These are phyloP conservation scores for Ascochyta koolunga DNA, from an alignment of 2,329 filamentous ascomycete genomes.

Conservation along the genomic window DNA sequence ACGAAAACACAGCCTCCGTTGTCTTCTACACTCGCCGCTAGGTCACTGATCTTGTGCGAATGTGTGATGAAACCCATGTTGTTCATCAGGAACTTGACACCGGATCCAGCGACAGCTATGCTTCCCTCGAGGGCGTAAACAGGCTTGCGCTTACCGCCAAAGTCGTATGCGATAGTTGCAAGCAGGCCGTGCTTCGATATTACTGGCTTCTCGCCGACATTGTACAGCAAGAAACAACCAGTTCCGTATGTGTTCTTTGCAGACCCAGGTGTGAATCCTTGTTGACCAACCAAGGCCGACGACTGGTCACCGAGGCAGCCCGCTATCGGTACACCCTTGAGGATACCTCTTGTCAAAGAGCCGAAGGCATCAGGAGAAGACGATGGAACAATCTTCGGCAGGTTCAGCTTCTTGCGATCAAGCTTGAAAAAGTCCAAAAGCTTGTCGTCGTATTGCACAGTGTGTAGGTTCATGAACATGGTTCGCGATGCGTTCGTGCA, in stretches of 20 bases:
- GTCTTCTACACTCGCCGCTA: constrained; percentile 70
- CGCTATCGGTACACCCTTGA: constrained; percentile 76
- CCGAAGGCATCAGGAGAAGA: constrained; percentile 78
- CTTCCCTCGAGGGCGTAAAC: constrained; percentile 85
- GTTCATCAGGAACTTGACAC: constrained; percentile 72
- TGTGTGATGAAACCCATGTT: constrained; percentile 68
- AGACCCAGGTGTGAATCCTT: constrained; percentile 78
- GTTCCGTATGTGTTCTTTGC: constrained; percentile 94
- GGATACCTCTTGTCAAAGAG: constrained; percentile 65
- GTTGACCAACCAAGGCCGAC: constrained; percentile 82
- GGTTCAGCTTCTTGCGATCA: constrained; percentile 70
- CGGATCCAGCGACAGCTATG: constrained; percentile 80
- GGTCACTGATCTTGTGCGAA: constrained; percentile 67
- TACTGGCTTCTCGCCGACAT: constrained; percentile 83
- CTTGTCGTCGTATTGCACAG: constrained; percentile 77
- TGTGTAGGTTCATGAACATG: constrained; percentile 80
- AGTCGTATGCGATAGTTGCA: constrained; percentile 86
- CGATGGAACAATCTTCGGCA: constrained; percentile 85
- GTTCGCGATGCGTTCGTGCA: constrained; percentile 87
- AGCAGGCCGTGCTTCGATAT: constrained; percentile 83
- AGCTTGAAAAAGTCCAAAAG: constrained; percentile 82
- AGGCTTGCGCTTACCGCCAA: constrained; percentile 69
- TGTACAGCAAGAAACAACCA: constrained; percentile 88
- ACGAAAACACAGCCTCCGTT: constrained; percentile 86
- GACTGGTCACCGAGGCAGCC: constrained; percentile 89